Base-by-base conservation (phyloP, 345 rosid genomes). In the Arabidopsis arenosa region DNA sequence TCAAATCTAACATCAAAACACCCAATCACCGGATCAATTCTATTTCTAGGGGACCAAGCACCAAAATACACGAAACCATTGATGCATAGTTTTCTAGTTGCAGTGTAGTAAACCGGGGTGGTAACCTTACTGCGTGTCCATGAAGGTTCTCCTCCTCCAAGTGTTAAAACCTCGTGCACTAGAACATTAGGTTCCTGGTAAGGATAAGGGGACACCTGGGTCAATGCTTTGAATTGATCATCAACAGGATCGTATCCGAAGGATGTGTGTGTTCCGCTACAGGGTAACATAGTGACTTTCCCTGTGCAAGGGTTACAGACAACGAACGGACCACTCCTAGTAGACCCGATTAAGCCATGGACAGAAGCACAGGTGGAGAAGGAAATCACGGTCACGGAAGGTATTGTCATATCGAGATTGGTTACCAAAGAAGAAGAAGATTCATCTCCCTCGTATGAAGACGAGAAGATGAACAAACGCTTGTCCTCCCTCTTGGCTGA, bases 1-100 rank as follows among this genome's bases (percentile, higher is more conserved):
- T 59, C 64, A 36, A 0, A 3, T 17, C 64, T 59, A 10, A 59
- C 64, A 17, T 59, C 45, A 59, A 59, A 59, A 18, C 64, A 59
- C 62, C 35, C 7, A 36, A 35, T 15, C 14, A 35, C 26, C 3
- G 43, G 43, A 58, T 35, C 26, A 23, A 23, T 35, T 26, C 2
- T 28, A 13, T 2, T 2, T 3, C 37, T 30, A 1, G 63, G 26
- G 63, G 63, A 5, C 63, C 63, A 15, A 18, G 13, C 62, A 57
- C 21, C 40, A 3, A 4, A 57, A 57, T 57, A 57, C 13, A 57
- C 23, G 6, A 56, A 5, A 14, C 40, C 62, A 32, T 56, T 32
- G 23, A 56, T 56, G 23, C 65, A 61, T 61, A 18, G 1, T 5
- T 9, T 2, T 0, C 21, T 12, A 1, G 65, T 61, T 39, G 21